Percentiles rank a stretch among this genome's conserved stretches.
phyloP scores from a whole-genome alignment of 1,139 yeast species.

The Candida mesenterica region DNA sequence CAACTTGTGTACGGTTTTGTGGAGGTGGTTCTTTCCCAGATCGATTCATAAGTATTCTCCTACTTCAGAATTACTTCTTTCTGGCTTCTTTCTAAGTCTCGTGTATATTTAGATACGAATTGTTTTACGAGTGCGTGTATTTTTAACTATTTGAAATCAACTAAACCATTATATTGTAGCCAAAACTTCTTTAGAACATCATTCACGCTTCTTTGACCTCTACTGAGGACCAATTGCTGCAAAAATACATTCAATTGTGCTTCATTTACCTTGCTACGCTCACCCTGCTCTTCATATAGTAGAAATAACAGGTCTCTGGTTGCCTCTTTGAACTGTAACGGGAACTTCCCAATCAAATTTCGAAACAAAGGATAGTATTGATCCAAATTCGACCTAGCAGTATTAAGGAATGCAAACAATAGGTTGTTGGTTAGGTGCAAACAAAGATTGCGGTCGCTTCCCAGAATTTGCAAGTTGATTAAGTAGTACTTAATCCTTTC shows the following conservation, averaged over 20 bases:
- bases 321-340: conserved; percentile 50
- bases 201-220: conserved; percentile 63
- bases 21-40: not conserved
- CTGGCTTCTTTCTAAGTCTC: conserved; percentile 6
- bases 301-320: conserved; percentile 29
- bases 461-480: conserved; percentile 18
- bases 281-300: conserved; percentile 15
- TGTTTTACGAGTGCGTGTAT: not conserved
- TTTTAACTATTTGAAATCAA: conserved; percentile 30
- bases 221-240: conserved; percentile 55
- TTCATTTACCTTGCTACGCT: conserved; percentile 2
- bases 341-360: conserved; percentile 51
- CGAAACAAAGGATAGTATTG: conserved; percentile 56
- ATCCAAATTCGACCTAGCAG: conserved; percentile 64
- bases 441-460: conserved; percentile 28
- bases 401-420: conserved; percentile 36
- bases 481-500: conserved; percentile 32
- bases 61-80: no score
- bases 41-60: no score
- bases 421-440: conserved; percentile 29
- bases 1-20: not conserved
- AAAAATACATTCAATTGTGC: conserved; percentile 36
- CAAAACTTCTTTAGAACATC: conserved; percentile 62
- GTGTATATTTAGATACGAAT: conserved; percentile 2
- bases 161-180: conserved; percentile 53